A percentile compares a stretch with the other conserved stretches of the same genome.
Evolutionary conservation across 2,329 filamentous ascomycete species (phyloP).

Genomic region (Fusarium sp.): DNA sequence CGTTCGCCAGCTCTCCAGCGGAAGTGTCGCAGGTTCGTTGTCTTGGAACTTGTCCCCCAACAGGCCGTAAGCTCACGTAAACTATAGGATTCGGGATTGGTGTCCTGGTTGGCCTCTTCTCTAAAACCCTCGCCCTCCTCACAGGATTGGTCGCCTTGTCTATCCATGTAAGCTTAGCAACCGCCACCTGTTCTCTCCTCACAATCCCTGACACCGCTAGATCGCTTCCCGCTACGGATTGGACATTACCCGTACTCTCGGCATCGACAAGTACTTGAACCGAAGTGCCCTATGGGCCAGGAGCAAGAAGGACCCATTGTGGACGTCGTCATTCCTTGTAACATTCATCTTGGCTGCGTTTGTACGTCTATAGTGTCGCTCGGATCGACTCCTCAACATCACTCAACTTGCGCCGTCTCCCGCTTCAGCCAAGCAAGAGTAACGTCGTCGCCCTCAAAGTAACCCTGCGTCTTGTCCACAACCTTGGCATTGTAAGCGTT

Average conservation of each 20-base stretch:
- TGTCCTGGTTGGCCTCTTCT: constrained; percentile 76
- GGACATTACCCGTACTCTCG: constrained; percentile 53
- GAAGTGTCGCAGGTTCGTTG: constrained; percentile 63
- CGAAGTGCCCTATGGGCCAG: constrained; percentile 59
- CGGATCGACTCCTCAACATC: constrained; percentile 40
- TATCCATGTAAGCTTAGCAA: constrained; percentile 67
- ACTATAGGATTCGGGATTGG: constrained; percentile 70
- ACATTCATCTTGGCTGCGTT: constrained; percentile 76
- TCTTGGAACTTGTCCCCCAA: background rate
- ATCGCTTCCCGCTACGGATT: constrained; percentile 59
- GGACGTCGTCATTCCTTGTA: constrained; percentile 77
- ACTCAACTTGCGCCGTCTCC: constrained; percentile 77
- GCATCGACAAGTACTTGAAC: constrained; percentile 52
- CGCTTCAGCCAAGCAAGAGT: constrained; percentile 85
- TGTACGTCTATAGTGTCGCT: constrained; percentile 56
- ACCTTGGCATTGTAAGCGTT: constrained; percentile 88
- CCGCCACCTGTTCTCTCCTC: background rate
- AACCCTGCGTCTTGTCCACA: constrained; percentile 81
- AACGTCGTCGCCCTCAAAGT: constrained; percentile 78
- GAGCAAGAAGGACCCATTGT: constrained; percentile 69
- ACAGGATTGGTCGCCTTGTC: constrained; percentile 73
- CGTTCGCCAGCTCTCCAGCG: constrained; percentile 64
- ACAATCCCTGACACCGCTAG: constrained; percentile 45
- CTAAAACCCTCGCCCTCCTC: constrained; percentile 75
- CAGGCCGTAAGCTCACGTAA: background rate